Base-by-base conservation (phyloP, 805 yeast genomes). In the Saccharomycopsis javanensis region DNA sequence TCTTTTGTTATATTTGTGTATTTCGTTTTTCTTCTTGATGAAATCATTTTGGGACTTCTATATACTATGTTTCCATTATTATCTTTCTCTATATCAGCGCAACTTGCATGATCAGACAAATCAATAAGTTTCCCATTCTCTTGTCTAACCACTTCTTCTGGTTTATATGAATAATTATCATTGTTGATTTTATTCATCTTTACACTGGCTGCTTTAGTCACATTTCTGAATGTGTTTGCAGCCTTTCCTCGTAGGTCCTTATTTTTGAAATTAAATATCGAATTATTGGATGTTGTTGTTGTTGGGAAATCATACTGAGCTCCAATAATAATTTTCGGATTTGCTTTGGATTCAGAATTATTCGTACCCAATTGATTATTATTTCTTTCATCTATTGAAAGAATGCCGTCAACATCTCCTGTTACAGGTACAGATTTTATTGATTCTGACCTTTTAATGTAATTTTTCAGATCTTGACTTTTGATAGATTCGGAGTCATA, bases 41-140 rank as follows among this genome's bases (percentile, higher is more conserved):
- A 73, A n/a, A 83, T 83, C 88, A 83, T 83, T 64, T 83, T 87
- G 0, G 88, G 88, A 0, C 83, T 79, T 5, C 67, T 70, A 57
- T 77, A 75, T 10, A 61, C 38, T n/a, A 23, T 7, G 25, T 6
- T 2, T 16, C 30, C 54, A 20, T 50, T 52, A 11, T 56, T 42
- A n/a, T 53, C 34, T 42, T 38, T 20, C 11, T 51, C 23, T 5
- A 34, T 53, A 18, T 30, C 53, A n/a, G 62, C 65, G 23, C 73
- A 56, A 70, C 72, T 15, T 10, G 27, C 25, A 30, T 18, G 11
- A 11, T 48, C 51, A n/a, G 56, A 54, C 18, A 46, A 46, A 20
- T 53, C 55, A 30, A 53, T 42, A 18, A 53, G 42, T 2, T 60
- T 61, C 57, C 27, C 60, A 53, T 56, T 68, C 59, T 58, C n/a